phyloP scores from a whole-genome alignment of 176 grass and related monocot species.

The Bromus sterilis region DNA sequence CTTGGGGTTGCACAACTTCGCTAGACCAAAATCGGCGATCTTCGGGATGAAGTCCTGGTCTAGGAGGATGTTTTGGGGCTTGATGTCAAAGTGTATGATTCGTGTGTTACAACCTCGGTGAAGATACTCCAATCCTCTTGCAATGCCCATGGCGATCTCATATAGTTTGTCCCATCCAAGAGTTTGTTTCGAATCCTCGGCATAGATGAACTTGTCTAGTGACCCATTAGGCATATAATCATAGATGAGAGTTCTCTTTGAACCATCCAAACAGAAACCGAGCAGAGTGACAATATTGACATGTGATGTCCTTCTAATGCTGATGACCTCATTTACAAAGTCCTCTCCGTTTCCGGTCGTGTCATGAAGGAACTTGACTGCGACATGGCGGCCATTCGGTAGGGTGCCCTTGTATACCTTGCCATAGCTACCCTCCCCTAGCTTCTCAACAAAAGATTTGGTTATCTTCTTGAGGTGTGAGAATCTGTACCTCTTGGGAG shows the following conservation, averaged over 20 bases:
- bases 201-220: neutral
- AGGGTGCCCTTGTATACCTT: neutral
- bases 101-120: neutral
- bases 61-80: neutral
- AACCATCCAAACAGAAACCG: neutral
- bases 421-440: constrained; percentile 35
- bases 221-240: neutral
- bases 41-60: neutral
- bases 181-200: neutral
- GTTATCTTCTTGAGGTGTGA: constrained; percentile 10
- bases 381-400: constrained; percentile 8
- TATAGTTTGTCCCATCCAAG: constrained; percentile 33
- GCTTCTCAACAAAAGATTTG: neutral
- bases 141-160: constrained; percentile 14
- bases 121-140: neutral
- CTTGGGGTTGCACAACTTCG: constrained; percentile 33
- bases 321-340: constrained; percentile 31
- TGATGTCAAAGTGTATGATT: neutral
- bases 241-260: neutral
- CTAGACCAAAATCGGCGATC: constrained; percentile 46
- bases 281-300: constrained; percentile 32
- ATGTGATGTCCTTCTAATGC: neutral
- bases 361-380: constrained; percentile 24
- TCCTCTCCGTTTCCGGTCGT: constrained; percentile 17
- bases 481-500: constrained; percentile 12